phyloP scores from a whole-genome alignment of 2,329 filamentous ascomycete genomes.

The Fusarium secorum region DNA sequence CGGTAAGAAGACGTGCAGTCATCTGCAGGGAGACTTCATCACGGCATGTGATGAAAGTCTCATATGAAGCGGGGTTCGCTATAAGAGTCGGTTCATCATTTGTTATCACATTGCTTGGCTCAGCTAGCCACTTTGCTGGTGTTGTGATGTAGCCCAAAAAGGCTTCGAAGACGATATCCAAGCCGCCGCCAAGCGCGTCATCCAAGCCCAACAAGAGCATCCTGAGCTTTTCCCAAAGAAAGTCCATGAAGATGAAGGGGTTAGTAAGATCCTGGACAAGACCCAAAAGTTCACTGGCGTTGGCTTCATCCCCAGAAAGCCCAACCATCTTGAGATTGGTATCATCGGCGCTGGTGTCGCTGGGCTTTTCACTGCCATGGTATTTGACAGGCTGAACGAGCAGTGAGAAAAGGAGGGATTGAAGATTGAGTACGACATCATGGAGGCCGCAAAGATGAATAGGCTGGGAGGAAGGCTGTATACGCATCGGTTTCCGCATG shows the following conservation, averaged over 20 bases:
- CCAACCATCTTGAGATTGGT: not conserved
- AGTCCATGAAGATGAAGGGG: not conserved
- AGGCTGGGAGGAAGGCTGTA: conserved; percentile 49
- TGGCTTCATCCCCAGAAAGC: not conserved
- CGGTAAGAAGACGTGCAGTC: not conserved
- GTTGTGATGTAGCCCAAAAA: not conserved
- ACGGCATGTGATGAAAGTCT: conserved; percentile 1
- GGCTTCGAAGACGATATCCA: conserved; percentile 9
- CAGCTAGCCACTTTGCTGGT: not conserved
- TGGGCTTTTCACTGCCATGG: conserved; percentile 7
- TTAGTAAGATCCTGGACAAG: not conserved
- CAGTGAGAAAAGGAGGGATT: not conserved
- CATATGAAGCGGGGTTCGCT: not conserved
- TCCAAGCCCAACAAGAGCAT: not conserved
- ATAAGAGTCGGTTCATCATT: not conserved
- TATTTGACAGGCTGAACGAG: conserved; percentile 21
- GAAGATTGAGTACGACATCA: conserved; percentile 48
- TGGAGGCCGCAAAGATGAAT: conserved; percentile 44
- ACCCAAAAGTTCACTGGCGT: not conserved
- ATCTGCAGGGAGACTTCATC: not conserved
- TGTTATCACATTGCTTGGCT: not conserved
- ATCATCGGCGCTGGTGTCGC: conserved; percentile 15
- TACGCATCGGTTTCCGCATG: conserved; percentile 45
- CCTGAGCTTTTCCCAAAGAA: not conserved
- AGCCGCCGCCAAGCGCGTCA: not conserved